Evolutionary conservation across 768 basidiomycete genomes (phyloP).

Genomic region (Rhodosporidiobolus sp.): DNA sequence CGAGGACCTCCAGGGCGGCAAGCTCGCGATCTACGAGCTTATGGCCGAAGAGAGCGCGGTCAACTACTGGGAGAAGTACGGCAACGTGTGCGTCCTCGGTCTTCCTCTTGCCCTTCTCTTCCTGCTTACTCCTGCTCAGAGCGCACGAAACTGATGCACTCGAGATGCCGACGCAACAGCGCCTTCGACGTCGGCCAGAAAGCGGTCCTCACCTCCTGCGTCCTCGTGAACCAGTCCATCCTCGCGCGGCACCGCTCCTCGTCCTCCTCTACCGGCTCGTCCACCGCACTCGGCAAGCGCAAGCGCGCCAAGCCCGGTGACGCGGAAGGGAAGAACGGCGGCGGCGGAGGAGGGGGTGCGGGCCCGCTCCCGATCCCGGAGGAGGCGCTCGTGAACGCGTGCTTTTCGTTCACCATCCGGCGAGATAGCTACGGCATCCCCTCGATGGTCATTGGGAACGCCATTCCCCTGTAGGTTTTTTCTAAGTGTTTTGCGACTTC

Average conservation of each 20-base stretch:
- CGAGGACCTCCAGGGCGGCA: slow-evolving; percentile 85
- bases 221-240: slow-evolving; percentile 52
- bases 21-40: slow-evolving; percentile 92
- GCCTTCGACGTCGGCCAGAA: slow-evolving; percentile 90
- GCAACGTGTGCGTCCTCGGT: slow-evolving; percentile 51
- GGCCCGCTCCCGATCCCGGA: slow-evolving; percentile 53
- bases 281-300: background rate
- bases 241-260: background rate
- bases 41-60: slow-evolving; percentile 97
- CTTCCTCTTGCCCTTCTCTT: slow-evolving; percentile 19
- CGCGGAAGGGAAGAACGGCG: slow-evolving; percentile 32
- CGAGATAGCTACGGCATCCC: slow-evolving; percentile 42
- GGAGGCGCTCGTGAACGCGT: slow-evolving; percentile 77
- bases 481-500: no score
- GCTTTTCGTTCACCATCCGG: slow-evolving; percentile 69
- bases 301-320: slow-evolving; percentile 20
- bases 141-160: background rate
- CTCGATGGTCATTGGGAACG: slow-evolving; percentile 81
- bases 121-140: no score
- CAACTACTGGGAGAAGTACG: slow-evolving; percentile 99
- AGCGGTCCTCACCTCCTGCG: slow-evolving; percentile 87
- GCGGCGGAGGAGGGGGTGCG: background rate
- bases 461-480: slow-evolving; percentile 55
- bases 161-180: slow-evolving; percentile 55
- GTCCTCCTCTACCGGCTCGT: no score